These are phyloP conservation scores for Canavalia gladiata DNA, from an alignment of 306 rosid genomes.

Conservation along the genomic window DNA sequence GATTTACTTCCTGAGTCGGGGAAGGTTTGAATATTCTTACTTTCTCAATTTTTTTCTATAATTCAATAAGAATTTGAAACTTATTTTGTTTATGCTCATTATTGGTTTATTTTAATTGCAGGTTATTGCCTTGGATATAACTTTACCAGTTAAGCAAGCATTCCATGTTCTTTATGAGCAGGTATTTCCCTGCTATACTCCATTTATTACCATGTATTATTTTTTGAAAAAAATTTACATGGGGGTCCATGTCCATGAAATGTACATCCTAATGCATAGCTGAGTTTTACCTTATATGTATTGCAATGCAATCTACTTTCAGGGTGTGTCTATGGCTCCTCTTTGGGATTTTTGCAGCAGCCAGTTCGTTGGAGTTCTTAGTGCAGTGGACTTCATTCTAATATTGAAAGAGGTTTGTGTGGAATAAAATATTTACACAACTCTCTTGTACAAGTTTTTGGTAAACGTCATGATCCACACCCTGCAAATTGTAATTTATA, in stretches of 20 bases:
- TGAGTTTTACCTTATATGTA: conserved; percentile 44
- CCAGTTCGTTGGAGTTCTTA: conserved; percentile 77
- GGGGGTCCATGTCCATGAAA: conserved; percentile 33
- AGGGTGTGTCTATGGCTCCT: conserved; percentile 82
- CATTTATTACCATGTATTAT: conserved; percentile 1
- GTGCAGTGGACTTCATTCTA: conserved; percentile 85
- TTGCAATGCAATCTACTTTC: conserved; percentile 49
- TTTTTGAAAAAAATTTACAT: not conserved
- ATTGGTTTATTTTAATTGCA: conserved; percentile 52
- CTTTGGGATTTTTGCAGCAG: conserved; percentile 74
- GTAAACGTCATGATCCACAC: conserved; percentile 32
- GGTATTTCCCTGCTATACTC: conserved; percentile 53
- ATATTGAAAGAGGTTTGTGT: conserved; percentile 83
- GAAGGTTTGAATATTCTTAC: conserved; percentile 74
- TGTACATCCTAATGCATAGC: conserved; percentile 3
- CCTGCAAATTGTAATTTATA: not conserved
- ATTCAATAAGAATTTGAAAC: conserved; percentile 28
- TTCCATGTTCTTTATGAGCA: conserved; percentile 83
- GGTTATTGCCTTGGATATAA: conserved; percentile 80
- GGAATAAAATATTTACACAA: conserved; percentile 43
- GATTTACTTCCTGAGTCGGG: conserved; percentile 95
- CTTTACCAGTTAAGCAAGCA: conserved; percentile 87
- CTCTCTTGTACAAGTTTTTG: conserved; percentile 40
- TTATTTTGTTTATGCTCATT: conserved; percentile 44
- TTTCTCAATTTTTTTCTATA: conserved; percentile 42